Evolutionary conservation across 768 basidiomycete genomes (phyloP).

Genomic region (Pleurotus cornucopiae): DNA sequence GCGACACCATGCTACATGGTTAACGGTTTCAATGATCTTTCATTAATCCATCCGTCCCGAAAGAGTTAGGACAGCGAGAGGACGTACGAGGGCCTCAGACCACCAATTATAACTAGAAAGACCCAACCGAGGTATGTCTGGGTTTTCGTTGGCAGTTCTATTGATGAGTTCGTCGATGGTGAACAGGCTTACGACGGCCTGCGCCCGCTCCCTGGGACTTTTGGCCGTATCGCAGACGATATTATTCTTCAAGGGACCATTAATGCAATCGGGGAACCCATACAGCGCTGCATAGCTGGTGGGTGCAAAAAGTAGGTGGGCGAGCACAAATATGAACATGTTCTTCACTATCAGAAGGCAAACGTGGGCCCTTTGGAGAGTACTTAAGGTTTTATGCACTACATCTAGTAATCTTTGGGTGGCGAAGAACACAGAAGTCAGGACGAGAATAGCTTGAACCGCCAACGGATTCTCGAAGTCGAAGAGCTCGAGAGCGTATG

Average conservation of each 20-base stretch:
- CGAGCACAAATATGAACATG: no score
- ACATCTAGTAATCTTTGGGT: no score
- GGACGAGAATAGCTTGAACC: no score
- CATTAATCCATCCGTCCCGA: neutral
- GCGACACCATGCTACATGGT: constrained; percentile 49
- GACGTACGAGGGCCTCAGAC: constrained; percentile 50
- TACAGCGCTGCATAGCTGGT: constrained; percentile 18
- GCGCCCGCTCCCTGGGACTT: constrained; percentile 41
- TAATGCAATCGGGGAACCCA: constrained; percentile 46
- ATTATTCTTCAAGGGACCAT: constrained; percentile 39
- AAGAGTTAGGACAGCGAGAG: neutral
- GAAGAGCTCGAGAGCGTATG: no score
- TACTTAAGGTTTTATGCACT: no score
- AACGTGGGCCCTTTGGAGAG: no score
- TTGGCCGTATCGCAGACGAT: constrained; percentile 44
- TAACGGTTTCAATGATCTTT: neutral
- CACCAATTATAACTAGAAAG: constrained; percentile 58
- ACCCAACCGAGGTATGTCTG: constrained; percentile 52
- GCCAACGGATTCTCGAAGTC: no score
- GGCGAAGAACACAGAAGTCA: no score
- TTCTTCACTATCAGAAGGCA: no score
- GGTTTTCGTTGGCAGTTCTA: constrained; percentile 45
- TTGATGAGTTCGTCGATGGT: constrained; percentile 46
- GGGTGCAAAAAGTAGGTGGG: no score
- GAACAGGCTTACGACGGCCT: constrained; percentile 44